Percentiles rank a stretch among this genome's conserved stretches.
These are phyloP conservation scores for Fusarium sp. DNA, from an alignment of 2,329 filamentous ascomycete genomes.

Conservation along the genomic window DNA sequence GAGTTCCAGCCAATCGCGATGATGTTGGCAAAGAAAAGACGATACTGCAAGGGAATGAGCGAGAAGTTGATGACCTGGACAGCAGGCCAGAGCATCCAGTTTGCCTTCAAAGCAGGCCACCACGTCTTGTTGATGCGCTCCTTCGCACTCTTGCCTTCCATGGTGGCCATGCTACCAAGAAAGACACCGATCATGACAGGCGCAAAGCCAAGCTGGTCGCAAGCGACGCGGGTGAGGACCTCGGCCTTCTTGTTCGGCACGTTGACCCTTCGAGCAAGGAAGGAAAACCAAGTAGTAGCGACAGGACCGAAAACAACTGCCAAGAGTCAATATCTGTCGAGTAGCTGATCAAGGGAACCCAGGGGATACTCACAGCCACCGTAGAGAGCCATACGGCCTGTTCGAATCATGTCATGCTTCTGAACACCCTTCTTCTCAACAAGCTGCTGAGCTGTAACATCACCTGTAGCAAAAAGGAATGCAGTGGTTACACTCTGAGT, in stretches of 20 bases:
- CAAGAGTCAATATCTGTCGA: conserved; percentile 16
- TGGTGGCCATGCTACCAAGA: conserved; percentile 83
- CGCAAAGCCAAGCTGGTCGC: conserved; percentile 86
- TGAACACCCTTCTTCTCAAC: conserved; percentile 83
- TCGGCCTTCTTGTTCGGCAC: conserved; percentile 74
- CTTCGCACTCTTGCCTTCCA: conserved; percentile 71
- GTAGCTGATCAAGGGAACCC: not conserved
- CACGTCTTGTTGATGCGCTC: conserved; percentile 81
- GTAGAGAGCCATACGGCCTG: conserved; percentile 82
- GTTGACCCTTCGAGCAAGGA: conserved; percentile 77
- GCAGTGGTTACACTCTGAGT: conserved; percentile 92
- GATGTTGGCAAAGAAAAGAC: conserved; percentile 87
- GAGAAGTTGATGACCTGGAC: conserved; percentile 91
- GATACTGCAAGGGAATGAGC: conserved; percentile 83
- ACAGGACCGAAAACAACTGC: conserved; percentile 85
- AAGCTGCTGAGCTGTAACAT: conserved; percentile 88
- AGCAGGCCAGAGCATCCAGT: conserved; percentile 88
- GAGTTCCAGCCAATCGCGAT: conserved; percentile 76
- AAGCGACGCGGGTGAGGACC: conserved; percentile 79
- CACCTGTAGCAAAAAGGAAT: conserved; percentile 91
- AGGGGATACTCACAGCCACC: conserved; percentile 71
- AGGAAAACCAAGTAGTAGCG: conserved; percentile 86
- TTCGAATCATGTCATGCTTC: conserved; percentile 79
- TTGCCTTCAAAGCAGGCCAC: conserved; percentile 77
- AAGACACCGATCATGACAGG: conserved; percentile 86